phyloP scores from a whole-genome alignment of 805 yeast species.

The Hanseniaspora taiwanica region DNA sequence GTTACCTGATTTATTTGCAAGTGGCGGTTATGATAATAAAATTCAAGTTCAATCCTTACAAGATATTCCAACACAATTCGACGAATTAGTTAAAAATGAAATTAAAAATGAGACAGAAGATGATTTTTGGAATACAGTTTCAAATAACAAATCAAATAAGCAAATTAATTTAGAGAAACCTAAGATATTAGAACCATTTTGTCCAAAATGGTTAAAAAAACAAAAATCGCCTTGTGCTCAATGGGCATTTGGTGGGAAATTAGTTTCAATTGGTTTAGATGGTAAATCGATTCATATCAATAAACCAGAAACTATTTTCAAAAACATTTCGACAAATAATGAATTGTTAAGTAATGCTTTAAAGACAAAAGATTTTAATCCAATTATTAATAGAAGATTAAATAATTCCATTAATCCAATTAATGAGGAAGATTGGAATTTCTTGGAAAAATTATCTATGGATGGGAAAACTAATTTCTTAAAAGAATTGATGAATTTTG shows the following conservation, averaged over 20 bases:
- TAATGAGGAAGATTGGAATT: conserved; percentile 51
- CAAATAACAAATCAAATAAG: conserved; percentile 38
- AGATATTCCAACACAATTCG: conserved; percentile 30
- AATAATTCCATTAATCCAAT: conserved; percentile 26
- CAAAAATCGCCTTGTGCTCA: conserved; percentile 37
- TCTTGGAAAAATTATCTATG: conserved; percentile 38
- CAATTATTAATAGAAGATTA: conserved; percentile 43
- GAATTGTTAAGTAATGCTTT: conserved; percentile 41
- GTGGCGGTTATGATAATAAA: conserved; percentile 79
- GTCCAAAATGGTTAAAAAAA: conserved; percentile 73
- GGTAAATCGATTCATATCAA: conserved; percentile 27
- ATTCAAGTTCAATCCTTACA: conserved; percentile 75
- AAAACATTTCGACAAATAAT: conserved; percentile 25
- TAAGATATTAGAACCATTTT: conserved; percentile 50
- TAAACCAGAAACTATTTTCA: conserved; percentile 28
- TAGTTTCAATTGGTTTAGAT: conserved; percentile 41
- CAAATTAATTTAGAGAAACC: conserved; percentile 81
- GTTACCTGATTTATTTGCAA: conserved; percentile 81
- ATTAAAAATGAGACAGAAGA: conserved; percentile 34
- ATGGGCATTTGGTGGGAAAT: conserved; percentile 91
- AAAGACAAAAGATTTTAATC: conserved; percentile 36
- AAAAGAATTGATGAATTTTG: conserved; percentile 29
- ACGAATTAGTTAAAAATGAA: conserved; percentile 17
- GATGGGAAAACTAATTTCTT: conserved; percentile 40
- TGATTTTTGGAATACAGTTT: conserved; percentile 70